Evolutionary conservation across 768 basidiomycete genomes (phyloP).

Genomic region (Pisolithus sp.): DNA sequence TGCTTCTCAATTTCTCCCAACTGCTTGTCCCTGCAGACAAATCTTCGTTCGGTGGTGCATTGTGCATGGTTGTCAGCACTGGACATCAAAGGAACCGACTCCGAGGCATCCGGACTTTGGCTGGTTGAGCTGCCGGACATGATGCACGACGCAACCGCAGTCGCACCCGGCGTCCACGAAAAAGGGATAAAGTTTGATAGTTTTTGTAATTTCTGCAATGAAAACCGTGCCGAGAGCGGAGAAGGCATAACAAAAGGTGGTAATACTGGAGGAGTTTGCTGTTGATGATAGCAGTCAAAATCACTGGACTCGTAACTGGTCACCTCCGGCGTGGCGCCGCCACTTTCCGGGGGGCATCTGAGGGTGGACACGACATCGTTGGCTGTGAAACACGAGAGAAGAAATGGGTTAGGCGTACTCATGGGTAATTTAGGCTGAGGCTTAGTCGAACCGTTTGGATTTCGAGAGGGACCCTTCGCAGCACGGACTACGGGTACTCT

Average conservation of each 20-base stretch:
- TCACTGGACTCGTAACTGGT: slow-evolving; percentile 20
- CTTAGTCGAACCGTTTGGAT: slow-evolving; percentile 58
- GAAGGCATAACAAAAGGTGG: slow-evolving; percentile 46
- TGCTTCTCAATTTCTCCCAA: slow-evolving; percentile 53
- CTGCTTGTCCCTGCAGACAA: slow-evolving; percentile 61
- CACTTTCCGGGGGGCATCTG: slow-evolving; percentile 35
- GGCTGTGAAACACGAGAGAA: slow-evolving; percentile 30
- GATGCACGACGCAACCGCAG: slow-evolving; percentile 21
- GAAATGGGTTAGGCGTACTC: slow-evolving; percentile 58
- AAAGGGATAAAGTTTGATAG: slow-evolving; percentile 56
- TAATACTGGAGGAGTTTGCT: slow-evolving; percentile 30
- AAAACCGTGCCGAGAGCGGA: slow-evolving; percentile 49
- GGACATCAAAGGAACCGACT: slow-evolving; percentile 8
- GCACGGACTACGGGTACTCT: slow-evolving; percentile 33
- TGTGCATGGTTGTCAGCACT: slow-evolving; percentile 6
- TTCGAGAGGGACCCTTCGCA: slow-evolving; percentile 19
- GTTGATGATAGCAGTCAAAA: background rate
- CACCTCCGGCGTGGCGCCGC: slow-evolving; percentile 19
- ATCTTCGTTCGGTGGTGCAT: slow-evolving; percentile 28
- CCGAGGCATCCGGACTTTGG: slow-evolving; percentile 5
- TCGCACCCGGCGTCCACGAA: slow-evolving; percentile 43
- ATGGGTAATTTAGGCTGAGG: slow-evolving; percentile 40
- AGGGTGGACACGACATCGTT: slow-evolving; percentile 20
- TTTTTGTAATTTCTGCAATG: slow-evolving; percentile 53
- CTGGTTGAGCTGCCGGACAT: slow-evolving; percentile 12